Percentiles rank a stretch among this genome's conserved stretches.
phyloP scores from a whole-genome alignment of 179 eudicot genomes.

The Camellia oleifera region DNA sequence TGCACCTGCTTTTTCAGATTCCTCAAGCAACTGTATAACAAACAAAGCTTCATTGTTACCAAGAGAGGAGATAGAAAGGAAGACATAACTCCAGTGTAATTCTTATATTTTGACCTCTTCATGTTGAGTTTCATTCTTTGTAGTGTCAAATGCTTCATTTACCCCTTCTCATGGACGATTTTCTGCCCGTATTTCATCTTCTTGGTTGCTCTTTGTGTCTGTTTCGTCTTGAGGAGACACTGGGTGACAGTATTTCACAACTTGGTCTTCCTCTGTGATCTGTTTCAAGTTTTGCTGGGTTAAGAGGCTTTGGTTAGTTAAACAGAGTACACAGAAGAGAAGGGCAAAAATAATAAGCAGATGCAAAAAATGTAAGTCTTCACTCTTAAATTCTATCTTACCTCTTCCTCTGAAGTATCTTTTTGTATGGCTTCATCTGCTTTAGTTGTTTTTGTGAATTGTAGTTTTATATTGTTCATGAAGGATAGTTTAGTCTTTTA shows the following conservation, averaged over 20 bases:
- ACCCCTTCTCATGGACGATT: not conserved
- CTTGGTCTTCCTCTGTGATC: not conserved
- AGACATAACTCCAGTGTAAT: not conserved
- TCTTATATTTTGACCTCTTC: slow-evolving; percentile 16
- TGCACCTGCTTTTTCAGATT: slow-evolving; percentile 10
- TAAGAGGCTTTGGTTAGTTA: not conserved
- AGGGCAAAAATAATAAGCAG: not conserved
- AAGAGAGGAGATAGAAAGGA: not conserved
- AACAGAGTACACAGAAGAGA: slow-evolving; percentile 6
- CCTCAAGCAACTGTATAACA: slow-evolving; percentile 17
- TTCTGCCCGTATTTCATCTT: slow-evolving; percentile 4
- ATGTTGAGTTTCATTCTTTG: slow-evolving; percentile 4
- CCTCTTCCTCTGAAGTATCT: slow-evolving; percentile 21
- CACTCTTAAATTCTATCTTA: slow-evolving; percentile 8
- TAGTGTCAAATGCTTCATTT: not conserved
- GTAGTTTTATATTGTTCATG: too few relatives aligned
- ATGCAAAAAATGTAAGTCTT: not conserved
- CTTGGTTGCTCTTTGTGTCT: slow-evolving; percentile 2
- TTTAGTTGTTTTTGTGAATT: not conserved
- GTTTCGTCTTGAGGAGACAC: slow-evolving; percentile 2
- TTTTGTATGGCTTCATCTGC: slow-evolving; percentile 15
- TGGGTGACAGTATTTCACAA: not conserved
- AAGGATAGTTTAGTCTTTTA: too few relatives aligned
- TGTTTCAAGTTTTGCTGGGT: slow-evolving; percentile 7
- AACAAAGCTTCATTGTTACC: not conserved